phyloP scores from a whole-genome alignment of 2,329 filamentous ascomycete species.

The Elsinoe necatrix region DNA sequence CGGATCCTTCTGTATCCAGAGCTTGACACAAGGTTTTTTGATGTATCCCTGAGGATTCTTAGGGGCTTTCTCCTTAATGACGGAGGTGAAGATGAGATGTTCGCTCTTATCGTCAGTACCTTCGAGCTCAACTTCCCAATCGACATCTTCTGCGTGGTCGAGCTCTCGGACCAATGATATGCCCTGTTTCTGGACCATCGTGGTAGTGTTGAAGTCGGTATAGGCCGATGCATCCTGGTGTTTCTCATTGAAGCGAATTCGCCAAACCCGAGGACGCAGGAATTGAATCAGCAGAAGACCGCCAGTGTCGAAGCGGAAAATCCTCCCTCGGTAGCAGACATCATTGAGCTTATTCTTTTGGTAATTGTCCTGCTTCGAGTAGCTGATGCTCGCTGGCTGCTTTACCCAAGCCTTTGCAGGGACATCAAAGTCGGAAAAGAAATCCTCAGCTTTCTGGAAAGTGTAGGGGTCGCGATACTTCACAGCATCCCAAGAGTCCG shows the following conservation, averaged over 20 bases:
- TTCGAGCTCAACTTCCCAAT: constrained; percentile 11
- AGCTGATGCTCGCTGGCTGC: background rate
- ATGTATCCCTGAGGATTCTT: constrained; percentile 3
- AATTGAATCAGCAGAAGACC: constrained; percentile 10
- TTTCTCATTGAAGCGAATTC: constrained; percentile 13
- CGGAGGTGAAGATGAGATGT: constrained; percentile 1
- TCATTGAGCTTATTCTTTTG: constrained; percentile 4
- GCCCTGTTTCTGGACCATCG: background rate
- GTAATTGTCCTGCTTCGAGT: constrained; percentile 9
- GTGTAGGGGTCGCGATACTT: background rate
- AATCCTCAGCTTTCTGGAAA: constrained; percentile 7
- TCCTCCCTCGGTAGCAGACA: background rate
- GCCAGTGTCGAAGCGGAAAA: constrained; percentile 10
- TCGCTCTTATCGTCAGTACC: background rate
- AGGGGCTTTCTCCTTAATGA: constrained; percentile 6
- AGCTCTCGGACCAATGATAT: constrained; percentile 5
- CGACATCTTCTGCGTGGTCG: constrained; percentile 2
- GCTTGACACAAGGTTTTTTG: background rate
- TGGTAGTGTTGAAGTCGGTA: constrained; percentile 7
- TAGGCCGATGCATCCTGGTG: background rate
- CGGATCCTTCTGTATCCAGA: constrained; percentile 9
- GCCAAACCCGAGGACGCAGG: constrained; percentile 12
- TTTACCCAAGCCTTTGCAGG: background rate
- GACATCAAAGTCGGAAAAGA: background rate
- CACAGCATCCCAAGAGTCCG: constrained; percentile 1